Evolutionary conservation across 768 basidiomycete genomes (phyloP), one percentile per base, ranked within the genome.

Genomic region (Fibroporia radiculosa): DNA sequence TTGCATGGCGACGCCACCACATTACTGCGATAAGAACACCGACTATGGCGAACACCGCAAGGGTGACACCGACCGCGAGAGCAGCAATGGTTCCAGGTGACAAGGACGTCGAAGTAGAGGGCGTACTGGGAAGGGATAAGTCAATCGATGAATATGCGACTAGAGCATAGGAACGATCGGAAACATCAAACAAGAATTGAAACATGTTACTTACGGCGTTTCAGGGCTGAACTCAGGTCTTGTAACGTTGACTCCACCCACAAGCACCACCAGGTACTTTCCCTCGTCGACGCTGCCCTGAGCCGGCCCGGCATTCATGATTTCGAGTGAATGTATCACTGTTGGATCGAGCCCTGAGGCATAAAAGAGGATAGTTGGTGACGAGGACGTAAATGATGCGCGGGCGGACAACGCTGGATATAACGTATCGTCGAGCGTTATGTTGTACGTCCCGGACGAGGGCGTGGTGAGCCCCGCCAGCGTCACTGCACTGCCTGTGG

Each of bases 31-130:
- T 65, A 50, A 65, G 74, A 48, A 71, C 69, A 1, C 77, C 55
- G 12, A 66, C 59, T 37, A 72, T 47, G 3, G 78, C 47, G 23
- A 81, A 42, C 53, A 78, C 66, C 22, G 72, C 69, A 7, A 86
- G 63, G 16, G 77, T 58, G 18, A 71, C 69, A 2, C 76, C 81
- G 2, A 87, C 66, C 8, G 70, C 72, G 24, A 84, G 65, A 0
- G 82, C 84, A 16, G 82, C 83, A 43, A 84, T 77, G 1, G 82
- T 78, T 33, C 84, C 82, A 48, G 64, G 64, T 1, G 74, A 48
- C 4, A 56, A 32, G 26, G 45, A 49, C 16, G 69, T 62, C 1
- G 69, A 62, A 26, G 40, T 42, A 25, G 45, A 40, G 5, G 49
- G 42, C 34, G 45, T 48, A 27, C 43, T 41, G 44, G 47, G 50